phyloP scores from a whole-genome alignment of 495 filamentous ascomycete species.

The Podospora anserina region DNA sequence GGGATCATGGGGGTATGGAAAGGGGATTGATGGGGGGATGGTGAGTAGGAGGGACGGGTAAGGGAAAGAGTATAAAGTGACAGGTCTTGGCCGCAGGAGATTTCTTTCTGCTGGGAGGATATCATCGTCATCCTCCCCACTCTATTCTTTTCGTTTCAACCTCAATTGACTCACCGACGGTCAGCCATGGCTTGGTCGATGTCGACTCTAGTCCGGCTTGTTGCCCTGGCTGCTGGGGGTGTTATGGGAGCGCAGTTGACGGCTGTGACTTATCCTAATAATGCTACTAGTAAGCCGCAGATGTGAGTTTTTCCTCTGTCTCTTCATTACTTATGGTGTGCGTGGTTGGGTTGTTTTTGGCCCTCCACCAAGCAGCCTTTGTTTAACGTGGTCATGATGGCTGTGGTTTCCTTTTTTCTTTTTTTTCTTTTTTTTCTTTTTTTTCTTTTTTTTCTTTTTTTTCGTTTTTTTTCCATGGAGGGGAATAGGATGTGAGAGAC shows the following conservation, averaged over 20 bases:
- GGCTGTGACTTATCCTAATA: conserved; percentile 40
- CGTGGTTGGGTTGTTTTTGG: no score
- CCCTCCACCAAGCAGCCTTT: no score
- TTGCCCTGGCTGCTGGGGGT: not conserved
- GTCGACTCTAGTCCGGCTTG: not conserved
- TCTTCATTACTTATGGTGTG: no score
- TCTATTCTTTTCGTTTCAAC: no score
- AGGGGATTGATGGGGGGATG: not conserved
- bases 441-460: not conserved
- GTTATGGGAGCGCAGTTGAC: conserved; percentile 30
- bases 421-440: not conserved
- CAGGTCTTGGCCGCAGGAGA: not conserved
- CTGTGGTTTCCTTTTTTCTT: not conserved
- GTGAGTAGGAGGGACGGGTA: not conserved
- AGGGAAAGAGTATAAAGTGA: not conserved
- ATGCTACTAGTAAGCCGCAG: conserved; percentile 39
- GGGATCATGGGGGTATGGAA: not conserved
- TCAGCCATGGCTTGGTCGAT: not conserved
- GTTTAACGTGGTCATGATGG: no score
- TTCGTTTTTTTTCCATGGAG: not conserved
- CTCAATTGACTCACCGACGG: no score
- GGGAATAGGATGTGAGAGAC: not conserved
- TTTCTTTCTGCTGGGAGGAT: not conserved
- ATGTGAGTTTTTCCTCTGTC: conserved; percentile 25
- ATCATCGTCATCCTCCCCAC: not conserved